These are phyloP conservation scores for Mucor velutinosus DNA, from an alignment of 371 early-diverging fungal genomes.

Conservation along the genomic window DNA sequence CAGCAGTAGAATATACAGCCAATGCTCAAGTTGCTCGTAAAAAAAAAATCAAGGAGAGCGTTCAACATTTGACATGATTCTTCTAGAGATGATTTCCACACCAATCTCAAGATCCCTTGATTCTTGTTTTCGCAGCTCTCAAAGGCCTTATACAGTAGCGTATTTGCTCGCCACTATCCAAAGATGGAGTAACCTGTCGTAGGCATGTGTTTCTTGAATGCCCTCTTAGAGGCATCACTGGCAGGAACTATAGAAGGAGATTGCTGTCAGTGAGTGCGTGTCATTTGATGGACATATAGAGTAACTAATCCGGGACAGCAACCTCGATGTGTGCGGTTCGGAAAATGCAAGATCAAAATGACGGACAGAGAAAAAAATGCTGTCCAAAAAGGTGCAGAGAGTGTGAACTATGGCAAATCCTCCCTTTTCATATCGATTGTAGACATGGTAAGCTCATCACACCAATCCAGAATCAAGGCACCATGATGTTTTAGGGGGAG, in stretches of 20 bases:
- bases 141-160: too few relatives aligned
- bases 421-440: conserved; percentile 30
- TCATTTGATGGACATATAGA: not conserved
- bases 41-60: too few relatives aligned
- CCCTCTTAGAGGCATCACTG: not conserved
- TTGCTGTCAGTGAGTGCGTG: not conserved
- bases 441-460: conserved; percentile 24
- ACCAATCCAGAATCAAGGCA: not conserved
- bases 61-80: too few relatives aligned
- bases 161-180: too few relatives aligned
- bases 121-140: too few relatives aligned
- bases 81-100: too few relatives aligned
- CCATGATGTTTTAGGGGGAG: not conserved
- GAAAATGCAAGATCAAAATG: not conserved
- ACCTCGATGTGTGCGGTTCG: not conserved
- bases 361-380: not conserved
- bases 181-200: too few relatives aligned
- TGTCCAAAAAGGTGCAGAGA: conserved; percentile 9
- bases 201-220: not conserved
- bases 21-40: too few relatives aligned
- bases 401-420: conserved; percentile 14
- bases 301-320: not conserved
- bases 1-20: too few relatives aligned
- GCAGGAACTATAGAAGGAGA: too few relatives aligned
- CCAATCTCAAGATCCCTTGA: too few relatives aligned